Base-by-base conservation (phyloP, 2,329 filamentous ascomycete genomes). In the Lecanosticta acicola region DNA sequence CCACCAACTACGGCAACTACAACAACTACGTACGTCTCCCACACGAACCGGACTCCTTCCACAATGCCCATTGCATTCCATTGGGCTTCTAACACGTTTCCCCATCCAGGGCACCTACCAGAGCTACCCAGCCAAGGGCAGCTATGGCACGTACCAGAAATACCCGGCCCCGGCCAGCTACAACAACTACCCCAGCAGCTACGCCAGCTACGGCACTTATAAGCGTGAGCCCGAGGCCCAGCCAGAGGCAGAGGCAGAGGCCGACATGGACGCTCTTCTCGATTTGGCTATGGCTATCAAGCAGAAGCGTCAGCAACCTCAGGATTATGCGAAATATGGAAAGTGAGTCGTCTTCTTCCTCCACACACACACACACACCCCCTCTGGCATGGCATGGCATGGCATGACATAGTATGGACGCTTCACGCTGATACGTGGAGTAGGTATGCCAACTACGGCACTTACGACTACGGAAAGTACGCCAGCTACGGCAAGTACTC, bases 201-300 rank as follows among this genome's bases (percentile, higher is more conserved):
- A 49, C 16, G 43, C 43, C n/a, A 43, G 33, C 11, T 50, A 49
- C 20, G 39, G 29, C n/a, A 11, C 18, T 13, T 48, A 48, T 24
- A 43, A 43, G 32, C 41, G 46, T 7, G 45, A 48, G 11, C 13
- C 38, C 13, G 35, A 36, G 14, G 45, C 34, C 13, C 37, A 41
- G 11, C 17, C 40, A 16, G 43, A 46, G 17, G 43, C 47, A 9
- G 48, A 50, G 37, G 48, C 43, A 7, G 47, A 48, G 8, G 46
- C 46, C 11, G 41, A 44, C 11, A 24, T 44, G 9, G 46, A 49
- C 20, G 41, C 41, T 38, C 20, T 45, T 9, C 41, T 44, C 11
- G 40, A 49, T 20, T n/a, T 47, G 13, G 45, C 21, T 19, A n/a
- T 29, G 3, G 16, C 33, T 13, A 47, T 47, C 39, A 47, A 47